Conservation (phyloP, 2,329 filamentous ascomycete species). For the Lasiodiplodia gonubiensis region DNA sequence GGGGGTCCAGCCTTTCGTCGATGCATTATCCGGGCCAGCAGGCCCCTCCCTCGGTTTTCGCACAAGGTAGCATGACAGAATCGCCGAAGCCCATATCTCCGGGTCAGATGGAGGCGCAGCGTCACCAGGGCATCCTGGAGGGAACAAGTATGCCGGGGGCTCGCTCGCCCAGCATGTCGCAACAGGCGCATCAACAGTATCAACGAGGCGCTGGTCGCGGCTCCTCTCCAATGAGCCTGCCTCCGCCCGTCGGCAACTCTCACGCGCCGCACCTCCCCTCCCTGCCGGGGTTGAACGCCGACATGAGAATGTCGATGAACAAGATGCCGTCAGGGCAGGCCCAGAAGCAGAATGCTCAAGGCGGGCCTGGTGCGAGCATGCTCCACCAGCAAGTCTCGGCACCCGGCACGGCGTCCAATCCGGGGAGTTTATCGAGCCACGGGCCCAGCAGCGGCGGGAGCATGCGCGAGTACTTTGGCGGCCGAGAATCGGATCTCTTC, state of each 20-base stretch:
- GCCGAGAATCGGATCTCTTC: conserved; percentile 63
- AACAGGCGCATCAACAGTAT: conserved; percentile 65
- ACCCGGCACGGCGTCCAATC: conserved; percentile 53
- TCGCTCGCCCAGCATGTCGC: conserved; percentile 69
- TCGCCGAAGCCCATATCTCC: conserved; percentile 85
- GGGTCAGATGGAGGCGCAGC: conserved; percentile 58
- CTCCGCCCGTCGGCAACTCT: conserved; percentile 50
- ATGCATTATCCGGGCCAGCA: conserved; percentile 42
- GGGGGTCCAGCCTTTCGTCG: conserved; percentile 44
- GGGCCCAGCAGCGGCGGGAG: conserved; percentile 63
- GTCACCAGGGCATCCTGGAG: conserved; percentile 60
- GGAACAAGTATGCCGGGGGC: conserved; percentile 56
- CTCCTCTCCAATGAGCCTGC: conserved; percentile 56
- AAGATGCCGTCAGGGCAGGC: conserved; percentile 28
- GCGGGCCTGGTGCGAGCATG: conserved; percentile 46
- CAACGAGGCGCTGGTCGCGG: conserved; percentile 64
- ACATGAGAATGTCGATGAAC: conserved; percentile 34
- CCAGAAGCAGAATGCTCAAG: conserved; percentile 34
- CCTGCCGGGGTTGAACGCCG: conserved; percentile 47
- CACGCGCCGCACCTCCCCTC: conserved; percentile 50
- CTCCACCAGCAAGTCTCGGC: conserved; percentile 47
- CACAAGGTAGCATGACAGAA: conserved; percentile 76
- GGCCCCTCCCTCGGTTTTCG: conserved; percentile 64
- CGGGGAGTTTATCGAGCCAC: conserved; percentile 54
- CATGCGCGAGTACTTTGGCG: conserved; percentile 70